These are phyloP conservation scores for Suhomyces sp. DNA, from an alignment of 805 yeast species.

Conservation along the genomic window DNA sequence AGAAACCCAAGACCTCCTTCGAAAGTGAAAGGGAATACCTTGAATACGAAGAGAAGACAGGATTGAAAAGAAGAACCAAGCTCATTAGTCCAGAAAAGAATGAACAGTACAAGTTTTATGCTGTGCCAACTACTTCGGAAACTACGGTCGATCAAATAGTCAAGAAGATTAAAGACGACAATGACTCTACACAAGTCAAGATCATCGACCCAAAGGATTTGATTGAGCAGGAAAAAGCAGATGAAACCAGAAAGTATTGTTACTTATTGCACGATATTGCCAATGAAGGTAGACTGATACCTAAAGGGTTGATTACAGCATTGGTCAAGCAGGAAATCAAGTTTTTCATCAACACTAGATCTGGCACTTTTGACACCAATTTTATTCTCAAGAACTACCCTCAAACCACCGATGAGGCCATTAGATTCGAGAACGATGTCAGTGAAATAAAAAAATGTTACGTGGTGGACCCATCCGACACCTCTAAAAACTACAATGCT, in stretches of 20 bases:
- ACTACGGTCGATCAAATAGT: conserved; percentile 17
- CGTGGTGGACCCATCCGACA: conserved; percentile 20
- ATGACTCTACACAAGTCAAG: conserved; percentile 22
- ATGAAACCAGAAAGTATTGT: conserved; percentile 46
- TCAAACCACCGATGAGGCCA: conserved; percentile 58
- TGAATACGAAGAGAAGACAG: conserved; percentile 47
- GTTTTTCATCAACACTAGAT: conserved; percentile 33
- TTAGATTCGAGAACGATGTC: conserved; percentile 70
- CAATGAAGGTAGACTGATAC: conserved; percentile 24
- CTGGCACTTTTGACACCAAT: conserved; percentile 41
- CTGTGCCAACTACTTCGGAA: conserved; percentile 31
- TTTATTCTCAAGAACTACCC: conserved; percentile 61
- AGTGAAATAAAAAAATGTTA: conserved; percentile 45
- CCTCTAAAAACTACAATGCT: conserved; percentile 16
- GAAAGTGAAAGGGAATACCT: conserved; percentile 46
- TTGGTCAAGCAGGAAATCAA: conserved; percentile 40
- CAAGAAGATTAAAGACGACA: conserved; percentile 7
- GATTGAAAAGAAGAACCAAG: conserved; percentile 49
- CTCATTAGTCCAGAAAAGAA: conserved; percentile 37
- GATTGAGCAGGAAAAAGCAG: conserved; percentile 43
- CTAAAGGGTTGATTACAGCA: conserved; percentile 51
- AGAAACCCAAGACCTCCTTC: conserved; percentile 36
- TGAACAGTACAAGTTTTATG: conserved; percentile 41
- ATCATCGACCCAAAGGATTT: conserved; percentile 52
- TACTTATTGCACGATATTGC: conserved; percentile 49